phyloP scores from a whole-genome alignment of 768 basidiomycete genomes.

The Xanthoconium purpureum region DNA sequence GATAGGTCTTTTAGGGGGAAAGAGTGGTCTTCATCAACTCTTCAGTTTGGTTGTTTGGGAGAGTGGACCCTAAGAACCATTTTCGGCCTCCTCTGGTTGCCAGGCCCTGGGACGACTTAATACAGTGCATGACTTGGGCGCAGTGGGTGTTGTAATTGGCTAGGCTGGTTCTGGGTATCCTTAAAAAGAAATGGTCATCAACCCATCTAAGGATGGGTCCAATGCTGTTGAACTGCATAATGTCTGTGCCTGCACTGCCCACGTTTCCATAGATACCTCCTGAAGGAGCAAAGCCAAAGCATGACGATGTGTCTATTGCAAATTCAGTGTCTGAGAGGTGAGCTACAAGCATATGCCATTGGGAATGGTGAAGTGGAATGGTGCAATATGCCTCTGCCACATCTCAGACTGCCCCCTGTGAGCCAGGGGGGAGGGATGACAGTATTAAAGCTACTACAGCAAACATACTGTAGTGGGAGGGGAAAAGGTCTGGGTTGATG shows the following conservation, averaged over 20 bases:
- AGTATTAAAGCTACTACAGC: not conserved
- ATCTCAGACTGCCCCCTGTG: not conserved
- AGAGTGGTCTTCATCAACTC: not conserved
- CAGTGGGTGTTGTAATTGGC: rapidly evolving
- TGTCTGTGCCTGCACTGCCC: not conserved
- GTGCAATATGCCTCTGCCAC: not conserved
- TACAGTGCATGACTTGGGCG: rapidly evolving
- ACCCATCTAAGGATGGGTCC: conserved; percentile 29
- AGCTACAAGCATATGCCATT: not conserved
- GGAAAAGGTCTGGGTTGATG: conserved; percentile 25
- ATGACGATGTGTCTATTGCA: not conserved
- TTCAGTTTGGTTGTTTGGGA: rapidly evolving
- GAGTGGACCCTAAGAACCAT: not conserved
- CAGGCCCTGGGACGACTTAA: rapidly evolving
- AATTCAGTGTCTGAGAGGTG: not conserved
- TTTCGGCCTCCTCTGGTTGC: not conserved
- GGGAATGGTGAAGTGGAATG: not conserved
- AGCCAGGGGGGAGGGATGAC: rapidly evolving
- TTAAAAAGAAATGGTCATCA: conserved; percentile 31
- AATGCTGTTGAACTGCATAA: not conserved
- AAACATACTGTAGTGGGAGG: not conserved
- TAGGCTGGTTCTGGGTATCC: rapidly evolving
- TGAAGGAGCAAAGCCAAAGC: not conserved
- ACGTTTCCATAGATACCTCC: not conserved
- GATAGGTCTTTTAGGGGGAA: not conserved